Conservation (phyloP, 2,329 filamentous ascomycete species). For the Truncatella angustata region DNA sequence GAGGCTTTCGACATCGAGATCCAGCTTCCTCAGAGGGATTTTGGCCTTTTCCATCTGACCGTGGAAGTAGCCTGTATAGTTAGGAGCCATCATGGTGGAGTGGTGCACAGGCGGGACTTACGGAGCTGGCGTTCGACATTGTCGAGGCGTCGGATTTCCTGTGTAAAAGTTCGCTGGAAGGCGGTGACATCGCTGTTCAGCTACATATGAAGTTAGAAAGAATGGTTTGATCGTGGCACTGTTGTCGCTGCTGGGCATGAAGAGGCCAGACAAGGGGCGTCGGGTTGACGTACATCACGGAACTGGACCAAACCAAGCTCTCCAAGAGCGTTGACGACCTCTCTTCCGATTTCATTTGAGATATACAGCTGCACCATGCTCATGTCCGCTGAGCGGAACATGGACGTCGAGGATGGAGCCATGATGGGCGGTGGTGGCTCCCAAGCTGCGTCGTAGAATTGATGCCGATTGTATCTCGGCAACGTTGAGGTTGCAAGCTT, state of each 20-base stretch:
- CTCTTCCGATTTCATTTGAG: conserved; percentile 96
- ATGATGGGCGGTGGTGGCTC: conserved; percentile 38
- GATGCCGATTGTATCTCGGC: neutral
- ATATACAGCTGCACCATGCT: conserved; percentile 99
- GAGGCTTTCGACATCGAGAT: conserved; percentile 84
- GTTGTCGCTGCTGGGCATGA: neutral
- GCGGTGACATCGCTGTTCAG: conserved; percentile 90
- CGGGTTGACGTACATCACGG: conserved; percentile 71
- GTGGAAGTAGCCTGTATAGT: conserved; percentile 77
- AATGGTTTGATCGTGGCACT: no score
- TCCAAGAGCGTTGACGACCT: conserved; percentile 93
- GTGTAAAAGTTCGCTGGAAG: conserved; percentile 96
- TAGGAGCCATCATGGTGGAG: conserved; percentile 27
- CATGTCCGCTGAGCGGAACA: conserved; percentile 99
- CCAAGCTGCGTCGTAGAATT: neutral
- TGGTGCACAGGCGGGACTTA: conserved; percentile 47
- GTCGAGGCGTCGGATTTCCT: conserved; percentile 94
- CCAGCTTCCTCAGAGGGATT: conserved; percentile 83
- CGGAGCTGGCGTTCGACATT: conserved; percentile 97
- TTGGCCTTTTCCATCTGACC: conserved; percentile 90
- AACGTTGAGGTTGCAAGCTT: conserved; percentile 4
- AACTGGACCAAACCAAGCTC: conserved; percentile 97
- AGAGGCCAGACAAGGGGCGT: conserved; percentile 16
- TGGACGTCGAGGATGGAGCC: conserved; percentile 76
- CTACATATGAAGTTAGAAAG: conserved; percentile 42